phyloP scores from a whole-genome alignment of 2,329 filamentous ascomycete species.

The Alternaria tenuissima region DNA sequence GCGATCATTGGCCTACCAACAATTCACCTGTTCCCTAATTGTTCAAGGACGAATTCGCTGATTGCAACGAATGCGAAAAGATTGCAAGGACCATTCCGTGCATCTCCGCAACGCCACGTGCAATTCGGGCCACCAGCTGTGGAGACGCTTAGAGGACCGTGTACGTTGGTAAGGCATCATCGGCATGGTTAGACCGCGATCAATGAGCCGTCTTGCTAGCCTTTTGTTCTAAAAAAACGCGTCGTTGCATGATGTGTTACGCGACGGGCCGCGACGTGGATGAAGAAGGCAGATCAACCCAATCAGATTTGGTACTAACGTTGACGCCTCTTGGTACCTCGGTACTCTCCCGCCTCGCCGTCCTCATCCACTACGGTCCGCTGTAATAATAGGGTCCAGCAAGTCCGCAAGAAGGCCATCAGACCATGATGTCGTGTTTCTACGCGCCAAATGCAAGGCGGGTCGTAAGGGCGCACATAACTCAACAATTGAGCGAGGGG shows the following conservation, averaged over 20 bases:
- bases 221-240: not conserved
- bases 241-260: not conserved
- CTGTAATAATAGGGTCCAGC: not conserved
- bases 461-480: not conserved
- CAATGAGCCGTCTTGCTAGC: not conserved
- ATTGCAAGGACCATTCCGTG: not conserved
- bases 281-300: not conserved
- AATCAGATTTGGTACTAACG: not conserved
- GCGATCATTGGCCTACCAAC: no score
- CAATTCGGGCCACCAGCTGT: not conserved
- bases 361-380: not conserved
- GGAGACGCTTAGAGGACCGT: not conserved
- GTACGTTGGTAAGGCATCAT: not conserved
- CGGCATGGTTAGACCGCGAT: not conserved
- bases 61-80: not conserved
- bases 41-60: not conserved
- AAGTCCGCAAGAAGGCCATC: not conserved
- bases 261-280: constrained; percentile 9
- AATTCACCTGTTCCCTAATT: not conserved
- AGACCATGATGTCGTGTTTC: not conserved
- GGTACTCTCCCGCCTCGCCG: not conserved
- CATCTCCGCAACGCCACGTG: constrained; percentile 2
- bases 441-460: not conserved
- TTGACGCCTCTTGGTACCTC: not conserved
- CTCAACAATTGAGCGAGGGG: not conserved